Conservation (phyloP, 2,329 filamentous ascomycete species). For the Fusarium papillatum region DNA sequence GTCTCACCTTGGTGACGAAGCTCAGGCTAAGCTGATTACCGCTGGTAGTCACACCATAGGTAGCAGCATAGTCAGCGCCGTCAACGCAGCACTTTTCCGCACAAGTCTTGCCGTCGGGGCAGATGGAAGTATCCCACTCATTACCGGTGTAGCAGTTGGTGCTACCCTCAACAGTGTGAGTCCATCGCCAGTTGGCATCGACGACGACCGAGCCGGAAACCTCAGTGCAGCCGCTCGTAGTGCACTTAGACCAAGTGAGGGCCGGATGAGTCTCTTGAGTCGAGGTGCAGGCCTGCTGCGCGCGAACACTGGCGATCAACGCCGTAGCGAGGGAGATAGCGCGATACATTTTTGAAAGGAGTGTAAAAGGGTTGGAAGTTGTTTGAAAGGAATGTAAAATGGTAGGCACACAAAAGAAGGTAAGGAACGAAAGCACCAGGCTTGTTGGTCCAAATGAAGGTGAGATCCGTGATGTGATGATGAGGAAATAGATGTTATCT, state of each 20-base stretch:
- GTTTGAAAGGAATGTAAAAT: slow-evolving; percentile 10
- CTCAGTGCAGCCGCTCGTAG: slow-evolving; percentile 62
- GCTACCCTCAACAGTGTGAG: slow-evolving; percentile 59
- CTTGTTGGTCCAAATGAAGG: slow-evolving; percentile 15
- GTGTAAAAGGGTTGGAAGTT: not conserved
- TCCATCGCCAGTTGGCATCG: slow-evolving; percentile 73
- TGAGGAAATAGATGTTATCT: not conserved
- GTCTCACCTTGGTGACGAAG: slow-evolving; percentile 64
- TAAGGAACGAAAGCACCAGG: slow-evolving; percentile 33
- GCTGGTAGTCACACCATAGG: slow-evolving; percentile 66
- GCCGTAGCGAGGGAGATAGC: slow-evolving; percentile 41
- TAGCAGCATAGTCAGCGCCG: slow-evolving; percentile 63
- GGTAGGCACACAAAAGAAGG: slow-evolving; percentile 4
- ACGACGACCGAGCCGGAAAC: slow-evolving; percentile 65
- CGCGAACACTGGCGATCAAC: slow-evolving; percentile 45
- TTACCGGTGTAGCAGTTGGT: slow-evolving; percentile 71
- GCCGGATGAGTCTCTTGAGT: slow-evolving; percentile 64
- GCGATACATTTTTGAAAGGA: slow-evolving; percentile 40
- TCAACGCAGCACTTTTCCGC: slow-evolving; percentile 64
- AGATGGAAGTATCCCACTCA: slow-evolving; percentile 55
- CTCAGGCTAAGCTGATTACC: slow-evolving; percentile 64
- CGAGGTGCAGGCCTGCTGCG: slow-evolving; percentile 64
- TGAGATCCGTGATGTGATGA: slow-evolving; percentile 19
- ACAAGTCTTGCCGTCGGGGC: slow-evolving; percentile 56
- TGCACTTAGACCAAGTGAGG: slow-evolving; percentile 66